Percentiles rank a stretch among this genome's conserved stretches.
Conservation (phyloP, 441 rosid species). For the Bocquillonia castaneifolia region DNA sequence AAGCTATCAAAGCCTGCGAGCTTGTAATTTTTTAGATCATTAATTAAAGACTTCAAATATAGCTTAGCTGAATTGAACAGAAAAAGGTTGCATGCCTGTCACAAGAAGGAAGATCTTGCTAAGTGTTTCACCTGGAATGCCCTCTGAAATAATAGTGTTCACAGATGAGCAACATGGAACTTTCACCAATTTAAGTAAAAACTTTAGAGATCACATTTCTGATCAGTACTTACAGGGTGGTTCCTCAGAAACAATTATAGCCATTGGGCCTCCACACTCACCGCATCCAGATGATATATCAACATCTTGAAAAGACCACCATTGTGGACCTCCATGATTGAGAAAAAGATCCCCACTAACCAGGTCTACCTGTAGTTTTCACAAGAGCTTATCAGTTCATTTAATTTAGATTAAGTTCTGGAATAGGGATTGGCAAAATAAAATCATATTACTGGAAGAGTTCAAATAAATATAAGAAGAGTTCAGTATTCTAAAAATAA, state of each 20-base stretch:
- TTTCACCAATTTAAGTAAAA: background rate
- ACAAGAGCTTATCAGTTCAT: no score
- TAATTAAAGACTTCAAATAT: no score
- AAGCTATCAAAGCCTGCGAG: no score
- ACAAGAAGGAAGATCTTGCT: constrained; percentile 96
- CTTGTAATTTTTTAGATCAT: no score
- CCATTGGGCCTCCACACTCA: constrained; percentile 81
- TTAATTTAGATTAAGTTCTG: no score
- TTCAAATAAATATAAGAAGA: no score
- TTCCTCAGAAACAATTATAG: constrained; percentile 87
- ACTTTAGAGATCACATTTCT: background rate
- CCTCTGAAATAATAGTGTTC: constrained; percentile 51
- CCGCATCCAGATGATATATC: constrained; percentile 69
- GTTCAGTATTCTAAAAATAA: no score
- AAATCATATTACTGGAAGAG: no score
- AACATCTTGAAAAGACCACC: constrained; percentile 96
- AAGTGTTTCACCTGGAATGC: constrained; percentile 93
- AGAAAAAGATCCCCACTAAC: constrained; percentile 80
- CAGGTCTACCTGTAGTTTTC: constrained; percentile 32
- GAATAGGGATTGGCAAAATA: no score
- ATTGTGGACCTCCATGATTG: constrained; percentile 53
- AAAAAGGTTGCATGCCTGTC: constrained; percentile 85
- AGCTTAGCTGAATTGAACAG: no score
- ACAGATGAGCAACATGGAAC: constrained; percentile 14
- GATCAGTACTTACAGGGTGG: constrained; percentile 71